Conservation (phyloP, 805 yeast genomes). For the Saccharomycopsis capsularis region DNA sequence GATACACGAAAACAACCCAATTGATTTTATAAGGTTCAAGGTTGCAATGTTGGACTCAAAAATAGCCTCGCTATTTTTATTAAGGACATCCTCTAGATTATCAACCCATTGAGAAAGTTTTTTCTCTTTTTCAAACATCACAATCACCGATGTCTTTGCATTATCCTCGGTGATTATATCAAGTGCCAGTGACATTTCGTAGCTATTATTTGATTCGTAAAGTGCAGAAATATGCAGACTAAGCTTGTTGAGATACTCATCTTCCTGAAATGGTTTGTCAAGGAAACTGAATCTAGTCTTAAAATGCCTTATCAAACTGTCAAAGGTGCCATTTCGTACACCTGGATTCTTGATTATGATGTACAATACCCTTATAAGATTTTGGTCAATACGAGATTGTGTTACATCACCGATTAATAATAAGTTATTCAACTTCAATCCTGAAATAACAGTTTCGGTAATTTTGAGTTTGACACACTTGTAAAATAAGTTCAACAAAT, state of each 20-base stretch:
- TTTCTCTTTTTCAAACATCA: neutral
- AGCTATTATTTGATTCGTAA: neutral
- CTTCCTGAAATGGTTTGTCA: neutral
- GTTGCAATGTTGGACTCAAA: conserved; percentile 13
- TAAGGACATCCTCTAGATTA: conserved; percentile 2
- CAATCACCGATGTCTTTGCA: neutral
- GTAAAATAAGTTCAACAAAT: conserved; percentile 4
- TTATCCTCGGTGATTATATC: neutral
- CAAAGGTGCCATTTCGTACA: too few species aligned
- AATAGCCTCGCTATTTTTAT: neutral
- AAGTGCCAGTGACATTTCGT: neutral
- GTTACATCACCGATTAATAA: neutral
- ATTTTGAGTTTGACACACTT: conserved; percentile 1
- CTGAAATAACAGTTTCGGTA: neutral
- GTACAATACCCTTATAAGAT: neutral
- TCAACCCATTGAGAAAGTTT: conserved; percentile 17
- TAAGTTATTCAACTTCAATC: conserved; percentile 2
- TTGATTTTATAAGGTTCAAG: conserved; percentile 28
- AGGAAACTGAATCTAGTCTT: neutral
- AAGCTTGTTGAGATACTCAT: neutral
- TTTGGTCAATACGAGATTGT: neutral
- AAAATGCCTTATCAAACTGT: neutral
- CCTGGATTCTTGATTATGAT: neutral
- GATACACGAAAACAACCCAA: conserved; percentile 37
- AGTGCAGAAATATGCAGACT: neutral